phyloP scores from a whole-genome alignment of 2,329 filamentous ascomycete genomes.

The Aspergillus alliaceus region DNA sequence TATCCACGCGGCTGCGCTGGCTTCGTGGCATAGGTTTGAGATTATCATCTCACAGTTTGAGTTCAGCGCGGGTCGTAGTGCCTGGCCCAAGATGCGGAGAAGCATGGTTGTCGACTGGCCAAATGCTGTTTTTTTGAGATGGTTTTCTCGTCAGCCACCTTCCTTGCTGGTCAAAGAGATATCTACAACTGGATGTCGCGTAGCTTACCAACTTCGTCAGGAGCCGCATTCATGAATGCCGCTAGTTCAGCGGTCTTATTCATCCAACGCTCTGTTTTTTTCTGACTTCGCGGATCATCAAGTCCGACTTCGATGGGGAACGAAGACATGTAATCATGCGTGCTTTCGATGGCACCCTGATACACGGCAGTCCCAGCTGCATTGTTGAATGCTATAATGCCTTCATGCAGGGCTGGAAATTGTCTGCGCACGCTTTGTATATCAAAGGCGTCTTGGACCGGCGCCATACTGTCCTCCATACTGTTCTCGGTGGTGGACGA shows the following conservation, averaged over 20 bases:
- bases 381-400: neutral
- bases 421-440: neutral
- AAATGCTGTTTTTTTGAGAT: no score
- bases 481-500: neutral
- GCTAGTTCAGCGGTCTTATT: neutral
- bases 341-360: neutral
- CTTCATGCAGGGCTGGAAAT: neutral
- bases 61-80: neutral
- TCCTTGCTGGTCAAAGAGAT: neutral
- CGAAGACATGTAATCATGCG: neutral
- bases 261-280: neutral
- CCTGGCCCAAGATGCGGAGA: neutral
- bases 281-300: neutral
- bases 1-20: neutral
- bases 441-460: neutral
- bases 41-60: neutral
- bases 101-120: neutral
- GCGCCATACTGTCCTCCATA: neutral
- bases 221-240: neutral
- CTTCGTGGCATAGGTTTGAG: neutral
- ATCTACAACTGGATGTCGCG: neutral
- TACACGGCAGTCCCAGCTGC: neutral
- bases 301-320: neutral
- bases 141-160: neutral
- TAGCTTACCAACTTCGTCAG: neutral